Evolutionary conservation across 164 flowering plant genomes (phyloP), one percentile per base, ranked within the genome.

Genomic region (Piper longum): DNA sequence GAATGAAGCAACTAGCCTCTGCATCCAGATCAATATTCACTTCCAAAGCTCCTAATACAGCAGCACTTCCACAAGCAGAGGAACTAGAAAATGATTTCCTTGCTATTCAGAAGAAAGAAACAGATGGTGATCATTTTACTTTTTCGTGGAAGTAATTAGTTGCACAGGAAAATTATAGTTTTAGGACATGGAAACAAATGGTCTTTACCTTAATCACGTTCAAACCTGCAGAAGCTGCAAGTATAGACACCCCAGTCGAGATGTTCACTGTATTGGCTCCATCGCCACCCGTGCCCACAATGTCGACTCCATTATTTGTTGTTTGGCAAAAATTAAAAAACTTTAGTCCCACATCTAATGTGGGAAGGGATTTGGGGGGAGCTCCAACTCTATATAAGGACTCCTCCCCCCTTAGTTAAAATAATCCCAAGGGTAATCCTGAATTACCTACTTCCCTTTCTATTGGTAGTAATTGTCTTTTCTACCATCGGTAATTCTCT

Each of bases 221-320:
- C 16, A 88, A 95, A 56, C 99, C 97, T 68, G 87, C 82, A 54
- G 97, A 88, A 7, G 99, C 96, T 62, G 99, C 91, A 45, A 93
- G 84, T 62, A 95, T 87, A 4, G 97, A 83, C 43, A 96, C 85
- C 17, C 99, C 99, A 0, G 99, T 95, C 2, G 99, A 95, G 39
- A 95, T 88, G 69, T 95, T 95, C 18, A 95, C 97, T 0, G 97
- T 95, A 74, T 88, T 88, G 19, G 95, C 97, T 4, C 99, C 99
- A 82, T 95, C 99, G 41, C 97, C 99, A 17, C 99, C 99, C 0
- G 97, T 95, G 57, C 99, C 99, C 67, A 95, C 99, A 77, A 95
- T 95, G 74, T 95, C 99, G 19, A 95, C 95, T 3, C 66, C 93
- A 77, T 81, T 81, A 56, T 7, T 66, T n/a, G n/a, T n/a, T n/a